Conservation (phyloP, 2,329 filamentous ascomycete genomes). For the Ustulina deusta region DNA sequence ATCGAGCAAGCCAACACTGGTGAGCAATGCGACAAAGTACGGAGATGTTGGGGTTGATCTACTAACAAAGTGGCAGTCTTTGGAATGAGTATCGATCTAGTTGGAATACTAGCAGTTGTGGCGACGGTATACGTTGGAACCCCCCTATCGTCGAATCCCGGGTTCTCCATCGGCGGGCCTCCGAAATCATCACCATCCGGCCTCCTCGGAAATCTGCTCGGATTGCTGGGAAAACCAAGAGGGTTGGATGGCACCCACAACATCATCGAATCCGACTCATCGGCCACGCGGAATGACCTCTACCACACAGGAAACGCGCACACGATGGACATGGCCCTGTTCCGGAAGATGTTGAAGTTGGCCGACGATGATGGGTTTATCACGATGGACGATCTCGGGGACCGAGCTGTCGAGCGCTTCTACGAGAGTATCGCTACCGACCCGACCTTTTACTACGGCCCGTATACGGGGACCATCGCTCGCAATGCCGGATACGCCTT, state of each 20-base stretch:
- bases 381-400: constrained; percentile 57
- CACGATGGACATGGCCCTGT: constrained; percentile 64
- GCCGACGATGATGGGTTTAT: constrained; percentile 52
- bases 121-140: constrained; percentile 63
- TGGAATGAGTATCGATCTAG: constrained; percentile 61
- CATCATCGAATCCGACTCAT: constrained; percentile 66
- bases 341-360: constrained; percentile 60
- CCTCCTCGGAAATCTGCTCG: constrained; percentile 57
- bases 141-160: constrained; percentile 60
- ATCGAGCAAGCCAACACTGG: constrained; percentile 52
- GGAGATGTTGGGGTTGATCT: neutral
- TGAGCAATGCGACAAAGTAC: neutral
- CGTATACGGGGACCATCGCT: constrained; percentile 62
- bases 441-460: constrained; percentile 66
- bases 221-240: constrained; percentile 59
- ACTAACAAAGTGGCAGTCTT: constrained; percentile 48
- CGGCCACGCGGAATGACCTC: constrained; percentile 64
- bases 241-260: constrained; percentile 66
- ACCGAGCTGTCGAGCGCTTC: constrained; percentile 59
- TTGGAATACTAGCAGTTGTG: constrained; percentile 57
- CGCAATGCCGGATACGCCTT: constrained; percentile 66
- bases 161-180: constrained; percentile 65
- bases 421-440: constrained; percentile 62
- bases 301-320: constrained; percentile 64
- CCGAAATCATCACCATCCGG: constrained; percentile 54